Conservation (phyloP, 345 rosid species). For the Gynandropsis gynandra region DNA sequence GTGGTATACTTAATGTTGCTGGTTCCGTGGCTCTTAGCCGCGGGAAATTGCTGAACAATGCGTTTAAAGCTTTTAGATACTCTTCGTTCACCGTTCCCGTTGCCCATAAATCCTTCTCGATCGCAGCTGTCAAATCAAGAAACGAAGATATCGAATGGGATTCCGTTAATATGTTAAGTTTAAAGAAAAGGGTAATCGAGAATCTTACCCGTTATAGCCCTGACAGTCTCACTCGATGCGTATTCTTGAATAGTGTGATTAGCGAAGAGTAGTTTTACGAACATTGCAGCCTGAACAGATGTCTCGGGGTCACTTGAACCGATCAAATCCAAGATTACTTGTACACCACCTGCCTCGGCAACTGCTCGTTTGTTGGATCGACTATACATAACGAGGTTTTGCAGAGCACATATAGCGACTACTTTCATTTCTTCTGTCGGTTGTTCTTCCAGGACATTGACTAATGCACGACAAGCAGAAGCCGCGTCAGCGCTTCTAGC, state of each 20-base stretch:
- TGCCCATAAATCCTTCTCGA: conserved; percentile 98
- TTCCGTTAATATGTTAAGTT: no score
- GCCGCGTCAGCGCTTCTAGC: conserved; percentile 94
- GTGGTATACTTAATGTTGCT: conserved; percentile 94
- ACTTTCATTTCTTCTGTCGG: conserved; percentile 99
- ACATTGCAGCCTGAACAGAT: conserved; percentile 97
- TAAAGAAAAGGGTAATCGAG: no score
- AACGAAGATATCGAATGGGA: not conserved
- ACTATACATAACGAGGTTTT: conserved; percentile 93
- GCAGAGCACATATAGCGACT: conserved; percentile 95
- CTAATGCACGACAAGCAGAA: conserved; percentile 95
- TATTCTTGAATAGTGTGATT: conserved; percentile 98
- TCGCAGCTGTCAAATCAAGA: conserved; percentile 66
- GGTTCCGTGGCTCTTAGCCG: conserved; percentile 97
- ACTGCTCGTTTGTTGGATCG: conserved; percentile 97
- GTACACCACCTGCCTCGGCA: conserved; percentile 99
- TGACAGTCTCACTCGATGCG: conserved; percentile 95
- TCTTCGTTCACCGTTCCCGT: conserved; percentile 93
- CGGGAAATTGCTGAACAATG: conserved; percentile 91
- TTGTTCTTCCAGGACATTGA: conserved; percentile 96
- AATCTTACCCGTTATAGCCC: conserved; percentile 92
- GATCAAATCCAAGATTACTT: conserved; percentile 87
- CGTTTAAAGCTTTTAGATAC: conserved; percentile 82
- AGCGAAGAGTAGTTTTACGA: conserved; percentile 87
- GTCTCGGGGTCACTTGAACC: conserved; percentile 95